Evolutionary conservation across 2,329 filamentous ascomycete genomes (phyloP).

Genomic region (Penicillium sp.): DNA sequence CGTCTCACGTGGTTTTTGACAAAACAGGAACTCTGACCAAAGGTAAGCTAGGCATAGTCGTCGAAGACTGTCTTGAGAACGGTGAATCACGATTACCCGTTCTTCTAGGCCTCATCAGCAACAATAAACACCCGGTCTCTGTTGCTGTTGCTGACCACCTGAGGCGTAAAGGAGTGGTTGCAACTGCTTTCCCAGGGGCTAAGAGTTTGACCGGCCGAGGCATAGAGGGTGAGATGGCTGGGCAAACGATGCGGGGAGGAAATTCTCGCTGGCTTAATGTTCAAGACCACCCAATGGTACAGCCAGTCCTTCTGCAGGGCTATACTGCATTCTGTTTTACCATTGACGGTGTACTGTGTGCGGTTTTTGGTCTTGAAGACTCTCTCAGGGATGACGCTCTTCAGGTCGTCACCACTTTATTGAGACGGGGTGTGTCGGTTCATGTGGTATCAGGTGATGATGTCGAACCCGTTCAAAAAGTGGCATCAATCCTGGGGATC

Average conservation of each 20-base stretch:
- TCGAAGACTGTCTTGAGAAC: slow-evolving; percentile 17
- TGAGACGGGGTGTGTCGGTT: slow-evolving; percentile 48
- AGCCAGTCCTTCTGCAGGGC: slow-evolving; percentile 39
- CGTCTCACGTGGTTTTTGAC: slow-evolving; percentile 71
- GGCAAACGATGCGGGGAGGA: slow-evolving; percentile 25
- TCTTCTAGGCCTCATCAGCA: slow-evolving; percentile 43
- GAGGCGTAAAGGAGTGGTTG: slow-evolving; percentile 13
- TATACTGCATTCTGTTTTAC: slow-evolving; percentile 60
- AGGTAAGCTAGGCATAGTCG: slow-evolving; percentile 49
- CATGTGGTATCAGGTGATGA: slow-evolving; percentile 61
- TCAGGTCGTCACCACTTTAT: slow-evolving; percentile 53
- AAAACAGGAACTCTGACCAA: slow-evolving; percentile 76
- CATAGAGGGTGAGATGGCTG: slow-evolving; percentile 21
- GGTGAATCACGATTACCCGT: slow-evolving; percentile 18
- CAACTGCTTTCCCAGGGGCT: slow-evolving; percentile 19
- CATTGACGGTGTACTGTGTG: slow-evolving; percentile 44
- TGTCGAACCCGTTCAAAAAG: slow-evolving; percentile 46
- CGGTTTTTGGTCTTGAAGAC: slow-evolving; percentile 53
- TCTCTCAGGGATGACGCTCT: slow-evolving; percentile 51
- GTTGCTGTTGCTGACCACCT: slow-evolving; percentile 49
- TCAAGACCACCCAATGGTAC: slow-evolving; percentile 30
- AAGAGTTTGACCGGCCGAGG: slow-evolving; percentile 33
- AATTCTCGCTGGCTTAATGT: slow-evolving; percentile 39
- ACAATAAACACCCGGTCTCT: slow-evolving; percentile 55
- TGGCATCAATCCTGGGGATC: slow-evolving; percentile 49